phyloP scores from a whole-genome alignment of 164 flowering plant species.

The Macadamia integrifolia region DNA sequence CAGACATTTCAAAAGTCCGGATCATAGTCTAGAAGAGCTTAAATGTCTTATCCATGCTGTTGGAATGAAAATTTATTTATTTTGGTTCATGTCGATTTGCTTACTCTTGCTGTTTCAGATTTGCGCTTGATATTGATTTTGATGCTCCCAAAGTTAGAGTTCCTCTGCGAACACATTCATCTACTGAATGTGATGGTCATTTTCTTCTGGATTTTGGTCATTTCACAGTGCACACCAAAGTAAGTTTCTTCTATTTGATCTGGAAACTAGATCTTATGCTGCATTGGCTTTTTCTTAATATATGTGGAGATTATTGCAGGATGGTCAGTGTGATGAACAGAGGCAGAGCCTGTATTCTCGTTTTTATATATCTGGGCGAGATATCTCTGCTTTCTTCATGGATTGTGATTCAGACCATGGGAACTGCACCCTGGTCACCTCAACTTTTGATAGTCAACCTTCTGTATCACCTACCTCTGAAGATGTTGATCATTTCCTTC shows the following conservation, averaged over 20 bases:
- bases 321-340: slow-evolving; percentile 48
- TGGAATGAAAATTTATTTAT: no score
- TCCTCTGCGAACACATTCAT: slow-evolving; percentile 49
- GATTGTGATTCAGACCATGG: slow-evolving; percentile 45
- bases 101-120: slow-evolving; percentile 38
- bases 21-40: no score
- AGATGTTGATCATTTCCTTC: slow-evolving; percentile 37
- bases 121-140: slow-evolving; percentile 92
- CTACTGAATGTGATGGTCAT: slow-evolving; percentile 52
- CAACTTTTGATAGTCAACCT: slow-evolving; percentile 21
- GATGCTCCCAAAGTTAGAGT: slow-evolving; percentile 97
- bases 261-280: background rate
- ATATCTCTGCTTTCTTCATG: slow-evolving; percentile 83
- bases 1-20: no score
- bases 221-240: slow-evolving; percentile 84
- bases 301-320: slow-evolving; percentile 36
- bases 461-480: slow-evolving; percentile 23
- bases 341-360: slow-evolving; percentile 77
- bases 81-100: background rate
- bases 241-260: slow-evolving; percentile 20
- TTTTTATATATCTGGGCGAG: slow-evolving; percentile 86
- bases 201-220: slow-evolving; percentile 96
- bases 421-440: slow-evolving; percentile 28
- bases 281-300: slow-evolving; percentile 6
- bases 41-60: no score